Percentiles rank a stretch among this genome's conserved stretches.
Conservation (phyloP, 768 basidiomycete species). For the Boletus eberwhitei region DNA sequence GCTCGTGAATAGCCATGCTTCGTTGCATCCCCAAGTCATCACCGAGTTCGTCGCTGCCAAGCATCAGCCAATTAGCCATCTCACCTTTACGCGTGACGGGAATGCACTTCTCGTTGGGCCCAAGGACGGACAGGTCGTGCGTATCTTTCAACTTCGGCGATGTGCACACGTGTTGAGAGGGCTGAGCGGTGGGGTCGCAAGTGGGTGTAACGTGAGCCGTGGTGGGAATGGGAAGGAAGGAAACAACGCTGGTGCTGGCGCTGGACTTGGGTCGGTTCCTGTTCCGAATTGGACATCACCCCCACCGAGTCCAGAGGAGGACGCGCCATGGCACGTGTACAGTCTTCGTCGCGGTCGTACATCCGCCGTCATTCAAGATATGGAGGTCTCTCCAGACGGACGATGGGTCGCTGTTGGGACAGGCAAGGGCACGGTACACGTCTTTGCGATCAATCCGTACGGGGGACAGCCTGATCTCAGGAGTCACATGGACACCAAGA, state of each 20-base stretch:
- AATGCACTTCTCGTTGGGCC: constrained; percentile 47
- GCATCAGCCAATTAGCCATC: constrained; percentile 43
- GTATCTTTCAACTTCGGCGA: constrained; percentile 45
- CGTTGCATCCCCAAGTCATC: constrained; percentile 33
- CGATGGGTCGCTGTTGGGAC: constrained; percentile 72
- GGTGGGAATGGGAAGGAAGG: not conserved
- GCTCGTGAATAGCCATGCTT: constrained; percentile 21
- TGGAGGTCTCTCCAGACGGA: constrained; percentile 46
- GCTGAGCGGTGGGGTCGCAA: not conserved
- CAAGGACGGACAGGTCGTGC: constrained; percentile 53
- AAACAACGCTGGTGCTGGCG: constrained; percentile 1
- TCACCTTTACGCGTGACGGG: constrained; percentile 55
- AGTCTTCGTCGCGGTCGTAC: constrained; percentile 70
- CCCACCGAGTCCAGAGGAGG: constrained; percentile 5
- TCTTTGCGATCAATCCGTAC: constrained; percentile 75
- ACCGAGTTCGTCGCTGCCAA: constrained; percentile 49
- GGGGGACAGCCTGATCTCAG: constrained; percentile 63
- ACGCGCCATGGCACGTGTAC: constrained; percentile 56
- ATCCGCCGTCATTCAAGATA: constrained; percentile 55
- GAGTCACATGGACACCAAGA: constrained; percentile 58
- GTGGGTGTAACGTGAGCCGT: not conserved
- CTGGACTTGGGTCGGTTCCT: not conserved
- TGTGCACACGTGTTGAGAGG: constrained; percentile 18
- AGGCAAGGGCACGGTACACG: constrained; percentile 58
- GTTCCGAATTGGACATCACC: constrained; percentile 1